These are phyloP conservation scores for Sanguinoderma infundibulare DNA, from an alignment of 1,284 basidiomycete genomes.

Conservation along the genomic window DNA sequence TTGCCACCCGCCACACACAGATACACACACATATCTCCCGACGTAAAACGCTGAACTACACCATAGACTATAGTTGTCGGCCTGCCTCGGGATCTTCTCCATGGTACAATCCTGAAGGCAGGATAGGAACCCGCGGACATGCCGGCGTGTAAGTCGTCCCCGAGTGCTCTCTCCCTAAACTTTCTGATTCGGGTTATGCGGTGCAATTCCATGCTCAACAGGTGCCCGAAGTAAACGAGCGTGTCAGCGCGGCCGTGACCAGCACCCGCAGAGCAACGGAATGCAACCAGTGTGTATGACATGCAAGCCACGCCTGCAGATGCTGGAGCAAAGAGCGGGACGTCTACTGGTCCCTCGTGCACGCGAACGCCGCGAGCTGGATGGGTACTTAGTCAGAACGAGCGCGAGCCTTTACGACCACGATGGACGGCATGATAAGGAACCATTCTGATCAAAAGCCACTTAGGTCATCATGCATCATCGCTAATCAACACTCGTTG, in stretches of 20 bases:
- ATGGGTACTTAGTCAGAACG: too few relatives aligned
- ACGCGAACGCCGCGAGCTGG: too few relatives aligned
- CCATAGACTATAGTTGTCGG: constrained; percentile 22
- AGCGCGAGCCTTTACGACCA: too few relatives aligned
- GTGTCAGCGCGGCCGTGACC: constrained; percentile 14
- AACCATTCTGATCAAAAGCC: constrained; percentile 9
- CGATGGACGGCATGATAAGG: constrained; percentile 2
- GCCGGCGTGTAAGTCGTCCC: constrained; percentile 22
- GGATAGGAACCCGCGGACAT: constrained; percentile 24
- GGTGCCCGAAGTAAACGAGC: constrained; percentile 13
- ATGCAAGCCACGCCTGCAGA: constrained; percentile 1
- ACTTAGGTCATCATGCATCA: constrained; percentile 3
- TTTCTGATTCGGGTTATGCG: background rate
- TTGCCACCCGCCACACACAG: background rate
- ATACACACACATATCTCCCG: too few relatives aligned
- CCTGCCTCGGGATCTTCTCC: constrained; percentile 25
- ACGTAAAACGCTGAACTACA: too few relatives aligned
- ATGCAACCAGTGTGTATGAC: constrained; percentile 1
- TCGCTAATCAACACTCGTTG: too few relatives aligned
- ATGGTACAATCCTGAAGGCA: constrained; percentile 22
- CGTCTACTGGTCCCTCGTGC: too few relatives aligned
- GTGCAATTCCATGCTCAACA: constrained; percentile 30
- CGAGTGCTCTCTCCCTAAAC: too few relatives aligned
- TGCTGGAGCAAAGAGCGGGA: background rate
- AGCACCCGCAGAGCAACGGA: constrained; percentile 7